Conservation (phyloP, 495 filamentous ascomycete species). For the Aspergillus sparsus region DNA sequence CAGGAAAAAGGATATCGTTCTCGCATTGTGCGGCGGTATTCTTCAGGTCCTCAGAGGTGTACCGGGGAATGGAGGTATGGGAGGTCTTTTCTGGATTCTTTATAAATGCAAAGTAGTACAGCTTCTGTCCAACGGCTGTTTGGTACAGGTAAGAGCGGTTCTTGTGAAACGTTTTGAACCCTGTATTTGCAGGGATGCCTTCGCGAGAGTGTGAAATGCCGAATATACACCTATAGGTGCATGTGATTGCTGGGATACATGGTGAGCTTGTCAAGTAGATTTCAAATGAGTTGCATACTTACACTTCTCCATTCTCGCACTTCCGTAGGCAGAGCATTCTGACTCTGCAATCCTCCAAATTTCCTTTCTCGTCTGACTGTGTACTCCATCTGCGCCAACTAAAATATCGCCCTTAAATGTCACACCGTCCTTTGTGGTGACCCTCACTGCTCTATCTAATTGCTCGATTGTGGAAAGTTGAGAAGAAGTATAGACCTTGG, state of each 20-base stretch:
- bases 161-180: conserved; percentile 2
- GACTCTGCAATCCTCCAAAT: too few species aligned
- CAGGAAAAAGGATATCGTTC: background rate
- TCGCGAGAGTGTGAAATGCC: background rate
- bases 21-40: background rate
- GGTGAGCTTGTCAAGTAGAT: background rate
- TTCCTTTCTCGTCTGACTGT: too few species aligned
- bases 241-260: background rate
- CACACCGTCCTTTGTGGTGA: too few species aligned
- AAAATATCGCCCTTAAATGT: too few species aligned
- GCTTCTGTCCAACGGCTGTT: background rate
- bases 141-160: conserved; percentile 13
- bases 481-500: too few species aligned
- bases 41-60: background rate
- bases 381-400: too few species aligned
- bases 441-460: too few species aligned
- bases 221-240: background rate
- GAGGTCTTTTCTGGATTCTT: background rate
- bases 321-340: background rate
- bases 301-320: background rate
- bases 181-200: background rate
- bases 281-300: background rate
- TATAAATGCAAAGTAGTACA: background rate
- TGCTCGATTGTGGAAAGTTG: too few species aligned
- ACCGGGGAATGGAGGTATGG: background rate